phyloP scores from a whole-genome alignment of 2,329 filamentous ascomycete species.

The Seiridium unicorne region DNA sequence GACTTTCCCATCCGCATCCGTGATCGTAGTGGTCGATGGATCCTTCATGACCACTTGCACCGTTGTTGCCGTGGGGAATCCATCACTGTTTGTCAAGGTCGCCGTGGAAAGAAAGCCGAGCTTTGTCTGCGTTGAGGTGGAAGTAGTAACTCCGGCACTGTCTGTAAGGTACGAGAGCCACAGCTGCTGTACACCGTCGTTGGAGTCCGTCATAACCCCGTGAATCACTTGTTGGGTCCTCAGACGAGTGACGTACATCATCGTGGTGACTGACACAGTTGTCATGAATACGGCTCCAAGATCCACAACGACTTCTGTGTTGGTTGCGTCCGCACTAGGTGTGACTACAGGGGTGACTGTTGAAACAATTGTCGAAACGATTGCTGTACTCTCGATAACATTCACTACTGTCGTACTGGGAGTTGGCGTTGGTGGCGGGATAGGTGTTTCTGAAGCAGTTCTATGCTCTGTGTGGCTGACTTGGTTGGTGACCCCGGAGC shows the following conservation, averaged over 20 bases:
- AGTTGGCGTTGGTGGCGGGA: neutral
- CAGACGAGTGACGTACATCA: neutral
- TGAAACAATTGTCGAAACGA: neutral
- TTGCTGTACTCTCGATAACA: neutral
- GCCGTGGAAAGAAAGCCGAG: neutral
- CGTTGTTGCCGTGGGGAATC: neutral
- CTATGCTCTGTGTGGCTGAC: neutral
- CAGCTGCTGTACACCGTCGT: neutral
- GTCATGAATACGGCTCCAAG: neutral
- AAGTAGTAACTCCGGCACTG: neutral
- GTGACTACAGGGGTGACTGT: neutral
- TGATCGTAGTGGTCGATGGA: neutral
- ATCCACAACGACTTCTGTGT: neutral
- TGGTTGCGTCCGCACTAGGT: neutral
- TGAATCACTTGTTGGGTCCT: neutral
- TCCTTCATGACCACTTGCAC: neutral
- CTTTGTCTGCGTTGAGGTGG: neutral
- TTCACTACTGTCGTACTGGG: neutral
- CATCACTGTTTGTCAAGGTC: neutral
- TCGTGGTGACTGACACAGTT: neutral
- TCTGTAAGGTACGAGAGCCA: neutral
- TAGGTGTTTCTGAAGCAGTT: neutral
- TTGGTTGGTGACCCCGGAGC: too few species aligned
- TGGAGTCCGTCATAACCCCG: neutral
- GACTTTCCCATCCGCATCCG: neutral